Conservation (phyloP, 371 early-diverging fungal species). For the Saksenaea vasiformis region DNA sequence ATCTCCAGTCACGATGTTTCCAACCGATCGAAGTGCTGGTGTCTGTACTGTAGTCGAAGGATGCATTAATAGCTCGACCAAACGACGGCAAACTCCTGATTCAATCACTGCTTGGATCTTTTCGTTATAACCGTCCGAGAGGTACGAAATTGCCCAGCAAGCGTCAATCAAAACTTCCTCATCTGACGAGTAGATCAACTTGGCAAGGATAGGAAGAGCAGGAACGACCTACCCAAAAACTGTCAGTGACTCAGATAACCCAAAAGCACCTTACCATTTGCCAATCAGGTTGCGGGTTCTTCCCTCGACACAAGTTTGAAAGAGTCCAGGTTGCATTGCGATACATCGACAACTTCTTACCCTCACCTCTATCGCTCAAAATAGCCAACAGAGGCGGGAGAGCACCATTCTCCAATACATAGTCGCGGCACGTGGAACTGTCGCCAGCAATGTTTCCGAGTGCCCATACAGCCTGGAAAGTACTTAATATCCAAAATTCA, state of each 20-base stretch:
- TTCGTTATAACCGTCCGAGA: constrained; percentile 95
- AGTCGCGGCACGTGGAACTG: constrained; percentile 93
- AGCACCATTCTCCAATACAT: constrained; percentile 86
- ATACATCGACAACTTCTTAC: constrained; percentile 90
- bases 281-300: constrained; percentile 97
- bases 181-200: constrained; percentile 88
- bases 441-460: constrained; percentile 99
- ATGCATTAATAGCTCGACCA: constrained; percentile 93
- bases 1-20: constrained; percentile 99
- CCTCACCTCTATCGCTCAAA: constrained; percentile 85
- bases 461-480: constrained; percentile 95
- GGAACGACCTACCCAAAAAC: constrained; percentile 65
- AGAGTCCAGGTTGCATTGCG: constrained; percentile 99
- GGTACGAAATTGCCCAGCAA: constrained; percentile 99
- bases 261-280: constrained; percentile 50
- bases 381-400: constrained; percentile 82
- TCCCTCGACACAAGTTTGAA: constrained; percentile 99
- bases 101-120: constrained; percentile 97
- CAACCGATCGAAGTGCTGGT: constrained; percentile 97
- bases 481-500: not conserved
- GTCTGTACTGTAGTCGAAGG: constrained; percentile 88
- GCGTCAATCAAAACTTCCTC: constrained; percentile 98
- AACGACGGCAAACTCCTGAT: constrained; percentile 90
- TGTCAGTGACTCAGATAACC: not conserved
- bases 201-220: constrained; percentile 87